These are phyloP conservation scores for Aspergillus diversus DNA, from an alignment of 495 filamentous ascomycete genomes.

Conservation along the genomic window DNA sequence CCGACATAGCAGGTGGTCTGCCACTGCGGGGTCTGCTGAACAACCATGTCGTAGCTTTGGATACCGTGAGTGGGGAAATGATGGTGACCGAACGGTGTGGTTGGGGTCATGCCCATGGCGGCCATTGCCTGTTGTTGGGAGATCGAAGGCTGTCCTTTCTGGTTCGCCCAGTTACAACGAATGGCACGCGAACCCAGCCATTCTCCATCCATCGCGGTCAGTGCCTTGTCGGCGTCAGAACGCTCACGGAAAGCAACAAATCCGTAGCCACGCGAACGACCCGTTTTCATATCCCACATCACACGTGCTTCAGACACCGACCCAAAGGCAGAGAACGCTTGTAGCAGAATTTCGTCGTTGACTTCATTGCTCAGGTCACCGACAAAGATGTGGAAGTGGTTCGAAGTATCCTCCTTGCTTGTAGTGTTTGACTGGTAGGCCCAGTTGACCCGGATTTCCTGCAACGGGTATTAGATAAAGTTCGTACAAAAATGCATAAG, in stretches of 20 bases:
- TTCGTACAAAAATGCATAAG: slow-evolving; percentile 7
- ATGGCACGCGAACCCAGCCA: slow-evolving; percentile 99
- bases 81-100: slow-evolving; percentile 94
- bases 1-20: slow-evolving; percentile 99
- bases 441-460: slow-evolving; percentile 99
- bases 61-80: slow-evolving; percentile 97
- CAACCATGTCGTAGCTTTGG: slow-evolving; percentile 97
- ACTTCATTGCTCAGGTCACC: slow-evolving; percentile 98
- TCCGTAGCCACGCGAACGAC: slow-evolving; percentile 93
- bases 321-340: slow-evolving; percentile 97
- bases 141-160: slow-evolving; percentile 98
- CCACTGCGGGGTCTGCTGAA: slow-evolving; percentile 95
- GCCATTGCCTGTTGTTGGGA: slow-evolving; percentile 97
- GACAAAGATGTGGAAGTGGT: slow-evolving; percentile 99
- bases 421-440: slow-evolving; percentile 95
- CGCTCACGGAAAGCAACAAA: slow-evolving; percentile 98
- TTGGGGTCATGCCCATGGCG: slow-evolving; percentile 98
- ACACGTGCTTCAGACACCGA: slow-evolving; percentile 98
- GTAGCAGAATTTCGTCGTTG: slow-evolving; percentile 92
- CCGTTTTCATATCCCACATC: slow-evolving; percentile 99
- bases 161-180: slow-evolving; percentile 99
- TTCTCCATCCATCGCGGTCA: slow-evolving; percentile 98
- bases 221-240: slow-evolving; percentile 89
- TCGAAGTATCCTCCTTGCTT: slow-evolving; percentile 97
- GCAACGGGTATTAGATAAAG: slow-evolving; percentile 24